A percentile compares a stretch with the other conserved stretches of the same genome.
phyloP scores from a whole-genome alignment of 192 early-diverging fungal species.

The Entrophospora sp. region DNA sequence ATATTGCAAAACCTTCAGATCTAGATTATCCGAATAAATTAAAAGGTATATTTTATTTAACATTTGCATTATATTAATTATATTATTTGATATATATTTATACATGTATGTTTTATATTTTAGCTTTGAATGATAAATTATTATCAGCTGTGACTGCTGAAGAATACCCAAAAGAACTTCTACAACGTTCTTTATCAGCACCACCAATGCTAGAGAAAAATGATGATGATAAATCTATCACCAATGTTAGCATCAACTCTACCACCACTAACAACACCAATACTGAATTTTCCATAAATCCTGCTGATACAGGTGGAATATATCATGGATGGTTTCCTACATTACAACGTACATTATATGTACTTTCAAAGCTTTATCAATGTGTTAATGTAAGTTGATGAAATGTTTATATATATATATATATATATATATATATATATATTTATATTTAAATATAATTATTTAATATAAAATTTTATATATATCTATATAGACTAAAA shows the following conservation, averaged over 20 bases:
- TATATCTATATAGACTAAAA: slow-evolving; percentile 33
- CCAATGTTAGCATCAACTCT: slow-evolving; percentile 25
- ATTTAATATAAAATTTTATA: too few relatives aligned
- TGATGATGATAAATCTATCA: slow-evolving; percentile 7
- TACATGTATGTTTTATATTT: too few relatives aligned
- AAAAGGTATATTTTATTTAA: slow-evolving; percentile 23
- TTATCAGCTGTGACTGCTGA: too few relatives aligned
- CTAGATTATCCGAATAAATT: slow-evolving; percentile 39
- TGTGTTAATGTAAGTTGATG: slow-evolving; percentile 54
- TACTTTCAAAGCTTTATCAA: slow-evolving; percentile 72
- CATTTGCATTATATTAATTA: background rate
- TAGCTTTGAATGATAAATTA: too few relatives aligned
- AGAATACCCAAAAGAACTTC: too few relatives aligned
- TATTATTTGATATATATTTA: background rate
- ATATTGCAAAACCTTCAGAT: slow-evolving; percentile 62
- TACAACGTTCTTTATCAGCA: background rate
- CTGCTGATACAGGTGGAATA: slow-evolving; percentile 27
- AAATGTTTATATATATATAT: background rate
- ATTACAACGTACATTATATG: slow-evolving; percentile 68
- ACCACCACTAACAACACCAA: slow-evolving; percentile 19
- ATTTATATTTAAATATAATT: slow-evolving; percentile 8
- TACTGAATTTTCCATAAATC: too few relatives aligned
- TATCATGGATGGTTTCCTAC: slow-evolving; percentile 72
- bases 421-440: background rate
- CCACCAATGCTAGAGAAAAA: slow-evolving; percentile 13